These are phyloP conservation scores for Trichosanthes cucumerina DNA, from an alignment of 306 rosid species.

Conservation along the genomic window DNA sequence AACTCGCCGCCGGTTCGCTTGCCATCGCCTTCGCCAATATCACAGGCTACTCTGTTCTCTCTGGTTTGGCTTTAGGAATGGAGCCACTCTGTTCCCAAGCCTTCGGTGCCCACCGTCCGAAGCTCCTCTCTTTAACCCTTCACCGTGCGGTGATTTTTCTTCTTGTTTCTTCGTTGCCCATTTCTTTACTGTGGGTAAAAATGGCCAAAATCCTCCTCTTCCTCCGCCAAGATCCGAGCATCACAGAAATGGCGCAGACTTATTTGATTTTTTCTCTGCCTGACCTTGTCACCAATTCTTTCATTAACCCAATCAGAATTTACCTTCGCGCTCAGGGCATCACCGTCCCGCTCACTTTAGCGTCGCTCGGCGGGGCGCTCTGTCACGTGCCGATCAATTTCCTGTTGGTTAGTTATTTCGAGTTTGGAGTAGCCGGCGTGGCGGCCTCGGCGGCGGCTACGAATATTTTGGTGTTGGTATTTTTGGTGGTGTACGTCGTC, in stretches of 20 bases:
- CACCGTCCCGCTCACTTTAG: slow-evolving; percentile 61
- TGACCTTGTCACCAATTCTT: slow-evolving; percentile 70
- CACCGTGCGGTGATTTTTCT: slow-evolving; percentile 70
- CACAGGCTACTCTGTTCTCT: slow-evolving; percentile 79
- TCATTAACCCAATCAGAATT: slow-evolving; percentile 70
- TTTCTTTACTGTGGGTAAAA: slow-evolving; percentile 60
- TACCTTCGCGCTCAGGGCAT: slow-evolving; percentile 86
- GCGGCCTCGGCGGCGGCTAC: slow-evolving; percentile 68
- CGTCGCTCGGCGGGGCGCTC: slow-evolving; percentile 50
- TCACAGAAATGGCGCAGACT: slow-evolving; percentile 47
- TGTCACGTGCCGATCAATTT: slow-evolving; percentile 51
- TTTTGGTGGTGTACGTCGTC: slow-evolving; percentile 28
- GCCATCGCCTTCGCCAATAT: slow-evolving; percentile 94
- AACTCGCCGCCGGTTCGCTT: slow-evolving; percentile 66
- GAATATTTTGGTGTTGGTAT: slow-evolving; percentile 27
- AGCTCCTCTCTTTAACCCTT: slow-evolving; percentile 65
- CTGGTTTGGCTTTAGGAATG: slow-evolving; percentile 79
- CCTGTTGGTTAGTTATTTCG: slow-evolving; percentile 16
- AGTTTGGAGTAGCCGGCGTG: slow-evolving; percentile 46
- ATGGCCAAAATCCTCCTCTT: slow-evolving; percentile 39
- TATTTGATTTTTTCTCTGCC: slow-evolving; percentile 58
- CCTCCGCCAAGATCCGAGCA: slow-evolving; percentile 35
- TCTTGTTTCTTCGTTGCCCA: slow-evolving; percentile 46
- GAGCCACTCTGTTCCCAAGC: slow-evolving; percentile 93
- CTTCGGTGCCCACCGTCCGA: slow-evolving; percentile 77